Evolutionary conservation across 1,284 basidiomycete species (phyloP).

Genomic region (Xerocomus minutiporus): DNA sequence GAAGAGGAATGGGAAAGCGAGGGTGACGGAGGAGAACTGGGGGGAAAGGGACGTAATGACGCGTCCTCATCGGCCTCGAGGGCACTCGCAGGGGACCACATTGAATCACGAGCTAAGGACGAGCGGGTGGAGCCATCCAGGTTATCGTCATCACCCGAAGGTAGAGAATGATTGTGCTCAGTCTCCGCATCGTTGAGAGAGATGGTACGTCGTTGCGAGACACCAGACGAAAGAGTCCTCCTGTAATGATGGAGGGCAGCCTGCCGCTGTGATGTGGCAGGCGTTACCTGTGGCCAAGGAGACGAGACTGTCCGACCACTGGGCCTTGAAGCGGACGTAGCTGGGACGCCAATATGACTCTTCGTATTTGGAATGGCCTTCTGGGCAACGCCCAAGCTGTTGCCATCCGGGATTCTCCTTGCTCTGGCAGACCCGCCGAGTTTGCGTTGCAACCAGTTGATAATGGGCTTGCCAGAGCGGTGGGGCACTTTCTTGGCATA

Average conservation of each 20-base stretch:
- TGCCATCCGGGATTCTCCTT: conserved; percentile 40
- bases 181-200: conserved; percentile 56
- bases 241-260: conserved; percentile 17
- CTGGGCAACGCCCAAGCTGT: conserved; percentile 11
- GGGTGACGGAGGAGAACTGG: conserved; percentile 79
- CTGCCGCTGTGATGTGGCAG: conserved; percentile 27
- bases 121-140: conserved; percentile 45
- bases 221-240: conserved; percentile 35
- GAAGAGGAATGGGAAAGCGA: conserved; percentile 76
- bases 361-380: conserved; percentile 15
- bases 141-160: conserved; percentile 43
- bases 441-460: conserved; percentile 90
- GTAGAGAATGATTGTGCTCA: conserved; percentile 29
- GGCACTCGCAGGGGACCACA: conserved; percentile 69
- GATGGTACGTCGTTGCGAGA: conserved; percentile 51
- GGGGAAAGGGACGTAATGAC: conserved; percentile 80
- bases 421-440: conserved; percentile 62
- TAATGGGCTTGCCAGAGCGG: conserved; percentile 78
- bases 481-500: conserved; percentile 52
- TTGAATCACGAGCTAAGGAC: conserved; percentile 59
- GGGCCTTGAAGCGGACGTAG: conserved; percentile 25
- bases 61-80: conserved; percentile 87
- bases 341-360: conserved; percentile 11
- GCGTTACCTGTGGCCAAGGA: conserved; percentile 23
- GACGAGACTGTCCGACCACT: conserved; percentile 32